Evolutionary conservation across 805 yeast species (phyloP).

Genomic region (Candida nitratophila): DNA sequence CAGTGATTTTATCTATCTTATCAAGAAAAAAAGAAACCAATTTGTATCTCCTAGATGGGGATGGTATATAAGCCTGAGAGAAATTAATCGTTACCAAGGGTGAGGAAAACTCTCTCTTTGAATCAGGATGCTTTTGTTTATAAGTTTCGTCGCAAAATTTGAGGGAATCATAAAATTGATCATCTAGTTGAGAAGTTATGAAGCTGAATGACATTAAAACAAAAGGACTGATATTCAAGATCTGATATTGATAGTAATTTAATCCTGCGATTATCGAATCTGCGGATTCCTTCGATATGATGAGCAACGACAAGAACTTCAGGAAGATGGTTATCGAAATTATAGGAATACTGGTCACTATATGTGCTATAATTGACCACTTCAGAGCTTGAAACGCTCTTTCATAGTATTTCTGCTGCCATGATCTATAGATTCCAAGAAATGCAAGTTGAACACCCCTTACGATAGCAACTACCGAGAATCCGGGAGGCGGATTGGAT

Average conservation of each 20-base stretch:
- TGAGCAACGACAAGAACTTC: conserved; percentile 13
- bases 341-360: conserved; percentile 25
- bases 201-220: conserved; percentile 29
- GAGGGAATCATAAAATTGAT: conserved; percentile 31
- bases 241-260: conserved; percentile 27
- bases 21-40: not conserved
- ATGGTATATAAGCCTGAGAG: not conserved
- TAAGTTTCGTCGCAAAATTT: conserved; percentile 31
- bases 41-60: not conserved
- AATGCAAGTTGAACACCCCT: conserved; percentile 49
- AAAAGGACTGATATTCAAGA: conserved; percentile 34
- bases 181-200: conserved; percentile 32
- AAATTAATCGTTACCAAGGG: conserved; percentile 3
- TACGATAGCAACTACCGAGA: conserved; percentile 38
- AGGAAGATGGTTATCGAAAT: conserved; percentile 11
- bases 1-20: not conserved
- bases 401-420: conserved; percentile 27
- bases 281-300: conserved; percentile 8
- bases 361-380: conserved; percentile 31
- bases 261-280: conserved; percentile 13
- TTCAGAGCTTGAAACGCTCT: conserved; percentile 29
- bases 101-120: conserved; percentile 15
- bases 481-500: conserved; percentile 50
- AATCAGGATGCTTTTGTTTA: conserved; percentile 32
- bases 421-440: conserved; percentile 40